Evolutionary conservation across 352 stramenopile species (phyloP).

Genomic region (Blastocystis sp.): DNA sequence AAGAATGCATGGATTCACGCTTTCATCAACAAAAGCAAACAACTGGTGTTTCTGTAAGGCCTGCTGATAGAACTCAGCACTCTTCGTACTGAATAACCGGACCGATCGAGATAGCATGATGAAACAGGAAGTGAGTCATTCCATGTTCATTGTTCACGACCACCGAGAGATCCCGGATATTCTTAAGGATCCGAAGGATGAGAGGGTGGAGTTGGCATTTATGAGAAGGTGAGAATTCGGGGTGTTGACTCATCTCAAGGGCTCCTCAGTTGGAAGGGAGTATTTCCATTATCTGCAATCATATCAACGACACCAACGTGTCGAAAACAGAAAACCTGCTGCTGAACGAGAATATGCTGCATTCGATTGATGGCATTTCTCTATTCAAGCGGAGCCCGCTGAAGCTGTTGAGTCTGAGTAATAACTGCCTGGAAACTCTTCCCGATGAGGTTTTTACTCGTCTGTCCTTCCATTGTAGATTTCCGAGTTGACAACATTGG

Average conservation of each 20-base stretch:
- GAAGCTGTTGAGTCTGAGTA: constrained; percentile 21
- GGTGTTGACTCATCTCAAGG: neutral
- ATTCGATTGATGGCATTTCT: constrained; percentile 50
- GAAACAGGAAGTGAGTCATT: neutral
- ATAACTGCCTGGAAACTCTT: constrained; percentile 18
- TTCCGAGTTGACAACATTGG: neutral
- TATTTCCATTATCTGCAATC: constrained; percentile 25
- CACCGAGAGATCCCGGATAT: constrained; percentile 52
- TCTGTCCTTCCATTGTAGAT: neutral
- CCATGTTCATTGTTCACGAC: constrained; percentile 53
- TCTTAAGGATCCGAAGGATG: constrained; percentile 47
- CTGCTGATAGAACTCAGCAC: neutral
- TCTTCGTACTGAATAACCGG: constrained; percentile 16
- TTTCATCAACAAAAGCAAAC: constrained; percentile 37
- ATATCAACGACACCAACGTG: constrained; percentile 14
- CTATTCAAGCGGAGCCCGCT: neutral
- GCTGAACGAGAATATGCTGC: constrained; percentile 36
- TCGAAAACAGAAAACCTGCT: constrained; percentile 29
- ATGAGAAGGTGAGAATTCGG: constrained; percentile 17
- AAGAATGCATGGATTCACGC: neutral
- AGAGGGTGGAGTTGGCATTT: constrained; percentile 17
- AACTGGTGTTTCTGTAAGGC: constrained; percentile 33
- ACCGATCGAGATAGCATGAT: constrained; percentile 12
- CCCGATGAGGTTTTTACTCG: constrained; percentile 2
- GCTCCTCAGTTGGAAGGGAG: constrained; percentile 34